A percentile compares a stretch with the other conserved stretches of the same genome.
Evolutionary conservation across 495 filamentous ascomycete species (phyloP).

Genomic region (Neurospora sp.): DNA sequence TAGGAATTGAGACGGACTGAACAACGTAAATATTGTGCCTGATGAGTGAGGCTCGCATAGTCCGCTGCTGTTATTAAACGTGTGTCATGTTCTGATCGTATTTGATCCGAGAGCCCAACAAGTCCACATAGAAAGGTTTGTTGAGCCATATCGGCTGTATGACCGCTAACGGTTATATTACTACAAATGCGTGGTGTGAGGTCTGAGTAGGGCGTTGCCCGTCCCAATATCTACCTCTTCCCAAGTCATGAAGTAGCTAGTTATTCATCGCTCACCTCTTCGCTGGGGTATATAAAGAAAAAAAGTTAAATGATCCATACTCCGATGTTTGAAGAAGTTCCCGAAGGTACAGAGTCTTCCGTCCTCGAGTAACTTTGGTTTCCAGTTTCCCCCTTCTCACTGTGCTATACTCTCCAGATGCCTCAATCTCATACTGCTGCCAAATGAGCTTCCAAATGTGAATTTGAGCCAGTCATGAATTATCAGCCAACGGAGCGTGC

Average conservation of each 20-base stretch:
- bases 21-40: not conserved
- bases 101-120: not conserved
- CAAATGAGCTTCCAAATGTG: not conserved
- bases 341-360: not conserved
- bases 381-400: not conserved
- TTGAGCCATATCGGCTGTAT: not conserved
- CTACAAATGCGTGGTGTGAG: not conserved
- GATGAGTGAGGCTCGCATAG: not conserved
- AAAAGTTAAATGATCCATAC: conserved; percentile 4
- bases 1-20: not conserved
- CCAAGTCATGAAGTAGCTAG: not conserved
- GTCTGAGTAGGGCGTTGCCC: not conserved
- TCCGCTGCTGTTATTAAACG: not conserved
- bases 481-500: not conserved
- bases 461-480: not conserved
- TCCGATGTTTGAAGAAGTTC: not conserved
- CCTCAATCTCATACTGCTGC: not conserved
- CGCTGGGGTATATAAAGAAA: not conserved
- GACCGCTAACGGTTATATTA: not conserved
- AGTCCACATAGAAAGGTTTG: not conserved
- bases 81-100: not conserved
- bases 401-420: not conserved
- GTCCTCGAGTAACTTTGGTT: not conserved
- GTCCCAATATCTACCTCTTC: not conserved
- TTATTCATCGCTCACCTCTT: not conserved